Evolutionary conservation across 768 basidiomycete species (phyloP), one percentile per base, ranked within the genome.

Genomic region (Fomitopsis pulvina): DNA sequence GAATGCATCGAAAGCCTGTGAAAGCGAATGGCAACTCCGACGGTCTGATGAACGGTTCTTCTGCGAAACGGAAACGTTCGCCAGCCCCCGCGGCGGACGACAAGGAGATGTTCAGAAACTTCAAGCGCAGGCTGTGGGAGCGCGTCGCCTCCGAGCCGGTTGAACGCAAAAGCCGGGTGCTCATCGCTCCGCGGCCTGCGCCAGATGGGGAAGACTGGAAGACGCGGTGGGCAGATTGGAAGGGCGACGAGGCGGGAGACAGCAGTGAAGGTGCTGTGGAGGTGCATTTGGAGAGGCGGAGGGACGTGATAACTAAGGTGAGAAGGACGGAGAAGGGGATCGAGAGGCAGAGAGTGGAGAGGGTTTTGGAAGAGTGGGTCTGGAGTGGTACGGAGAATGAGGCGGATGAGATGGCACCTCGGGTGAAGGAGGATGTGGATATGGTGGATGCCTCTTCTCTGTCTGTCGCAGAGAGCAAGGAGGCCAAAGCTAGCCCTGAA

Each of bases 341-440:
- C 37, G 87, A 89, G 60, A 71, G 87, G 55, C 87, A 90, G 55
- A 75, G 79, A 43, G 77, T 87, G 54, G 82, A 85, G 59, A 77
- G 87, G 51, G 67, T 72, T 22, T 66, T 83, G 38, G 87, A 90
- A 66, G 73, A 74, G 45, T 89, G 85, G 85, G 70, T 60, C 16
- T 87, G 85, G 85, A 43, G 50, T 16, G 46, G 41, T 24, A 32
- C 4, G 4, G 38, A 22, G n/a, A 37, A 47, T 24, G 5, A 25
- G 6, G 42, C 22, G 34, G 24, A 25, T 4, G 46, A 16, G 18
- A 32, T 2, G 46, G 34, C 18, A 24, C 4, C 21, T 3, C 7
- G 8, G 24, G 25, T 29, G 34, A 39, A 39, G 10, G 29, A 28
- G 28, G 46, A 45, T 32, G 46, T 39, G 28, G 45, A 16, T 24